phyloP scores from a whole-genome alignment of 2,329 filamentous ascomycete genomes.

The Tympanopsis confertula region DNA sequence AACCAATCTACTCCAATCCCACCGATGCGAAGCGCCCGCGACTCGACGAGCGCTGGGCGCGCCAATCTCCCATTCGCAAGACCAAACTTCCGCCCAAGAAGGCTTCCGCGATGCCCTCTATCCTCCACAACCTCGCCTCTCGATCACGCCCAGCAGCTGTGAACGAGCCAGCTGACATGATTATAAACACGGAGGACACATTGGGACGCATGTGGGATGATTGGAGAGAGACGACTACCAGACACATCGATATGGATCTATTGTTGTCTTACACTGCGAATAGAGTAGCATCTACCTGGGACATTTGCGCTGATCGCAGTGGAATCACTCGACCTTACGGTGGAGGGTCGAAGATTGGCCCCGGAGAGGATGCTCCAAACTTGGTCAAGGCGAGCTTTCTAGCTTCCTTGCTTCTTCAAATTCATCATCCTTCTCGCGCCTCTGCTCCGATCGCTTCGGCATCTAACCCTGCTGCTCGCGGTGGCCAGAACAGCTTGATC shows the following conservation, averaged over 20 bases:
- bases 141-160: neutral
- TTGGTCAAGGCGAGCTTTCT: neutral
- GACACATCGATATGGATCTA: neutral
- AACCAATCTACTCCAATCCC: conserved; percentile 1
- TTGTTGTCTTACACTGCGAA: neutral
- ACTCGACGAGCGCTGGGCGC: neutral
- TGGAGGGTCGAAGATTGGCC: neutral
- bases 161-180: neutral
- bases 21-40: neutral
- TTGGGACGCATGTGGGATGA: neutral
- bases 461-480: neutral
- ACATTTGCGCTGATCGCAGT: neutral
- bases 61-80: neutral
- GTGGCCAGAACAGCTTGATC: neutral
- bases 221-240: neutral
- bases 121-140: neutral
- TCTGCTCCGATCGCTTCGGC: neutral
- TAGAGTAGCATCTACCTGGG: neutral
- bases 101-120: neutral
- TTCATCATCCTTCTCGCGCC: neutral
- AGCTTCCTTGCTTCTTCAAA: neutral
- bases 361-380: neutral
- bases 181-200: neutral
- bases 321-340: neutral
- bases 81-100: neutral